Percentiles rank a stretch among this genome's conserved stretches.
Evolutionary conservation across 306 rosid species (phyloP).

Genomic region (Fragaria iinumae): DNA sequence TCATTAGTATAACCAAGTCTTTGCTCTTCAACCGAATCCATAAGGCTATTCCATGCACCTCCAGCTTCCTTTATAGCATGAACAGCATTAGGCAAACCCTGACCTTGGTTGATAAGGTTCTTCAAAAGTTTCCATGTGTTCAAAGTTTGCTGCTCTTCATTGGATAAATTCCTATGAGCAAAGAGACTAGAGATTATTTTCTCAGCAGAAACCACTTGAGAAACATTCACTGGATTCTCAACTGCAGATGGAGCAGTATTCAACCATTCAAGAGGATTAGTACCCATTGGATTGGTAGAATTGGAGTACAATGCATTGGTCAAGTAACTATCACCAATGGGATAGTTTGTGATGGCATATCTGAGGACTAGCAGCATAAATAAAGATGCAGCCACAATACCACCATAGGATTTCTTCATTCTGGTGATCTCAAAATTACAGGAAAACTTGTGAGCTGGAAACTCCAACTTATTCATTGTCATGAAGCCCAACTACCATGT

Average conservation of each 20-base stretch:
- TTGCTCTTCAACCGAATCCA: slow-evolving; percentile 61
- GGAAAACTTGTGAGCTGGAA: slow-evolving; percentile 31
- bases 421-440: slow-evolving; percentile 33
- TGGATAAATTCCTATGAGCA: slow-evolving; percentile 56
- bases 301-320: slow-evolving; percentile 42
- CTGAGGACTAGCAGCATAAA: slow-evolving; percentile 76
- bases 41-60: slow-evolving; percentile 74
- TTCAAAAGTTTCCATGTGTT: slow-evolving; percentile 82
- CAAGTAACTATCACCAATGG: slow-evolving; percentile 54
- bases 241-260: slow-evolving; percentile 58
- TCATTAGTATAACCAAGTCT: slow-evolving; percentile 54
- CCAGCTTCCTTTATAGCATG: slow-evolving; percentile 95
- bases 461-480: slow-evolving; percentile 30
- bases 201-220: slow-evolving; percentile 65
- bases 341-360: slow-evolving; percentile 62
- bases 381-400: slow-evolving; percentile 56
- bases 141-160: slow-evolving; percentile 58
- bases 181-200: slow-evolving; percentile 60
- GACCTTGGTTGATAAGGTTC: slow-evolving; percentile 58
- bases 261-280: slow-evolving; percentile 84
- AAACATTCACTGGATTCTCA: slow-evolving; percentile 58
- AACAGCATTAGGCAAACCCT: slow-evolving; percentile 84
- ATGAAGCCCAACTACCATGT: slow-evolving; percentile 24
- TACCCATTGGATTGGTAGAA: slow-evolving; percentile 58
- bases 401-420: slow-evolving; percentile 87